Conservation (phyloP, 805 yeast genomes). For the Saccharomyces eubayanus region DNA sequence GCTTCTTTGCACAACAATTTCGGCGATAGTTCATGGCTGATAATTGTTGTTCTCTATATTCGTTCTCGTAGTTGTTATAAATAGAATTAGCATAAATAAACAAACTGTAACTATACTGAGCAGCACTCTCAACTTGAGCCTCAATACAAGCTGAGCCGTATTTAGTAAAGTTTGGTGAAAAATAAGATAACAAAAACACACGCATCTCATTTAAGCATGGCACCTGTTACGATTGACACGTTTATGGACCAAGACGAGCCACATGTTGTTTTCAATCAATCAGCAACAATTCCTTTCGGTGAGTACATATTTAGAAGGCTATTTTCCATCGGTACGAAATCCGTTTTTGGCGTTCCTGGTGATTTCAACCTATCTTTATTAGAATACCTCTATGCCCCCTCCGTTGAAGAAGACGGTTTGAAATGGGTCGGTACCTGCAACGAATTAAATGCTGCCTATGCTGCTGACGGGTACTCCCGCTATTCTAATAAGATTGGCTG, state of each 20-base stretch:
- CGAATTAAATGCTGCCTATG: conserved; percentile 82
- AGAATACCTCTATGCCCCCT: conserved; percentile 51
- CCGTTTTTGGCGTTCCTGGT: conserved; percentile 74
- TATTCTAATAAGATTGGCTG: conserved; percentile 57
- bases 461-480: conserved; percentile 85
- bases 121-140: not conserved
- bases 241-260: not conserved
- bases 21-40: not conserved
- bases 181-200: not conserved
- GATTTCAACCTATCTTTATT: conserved; percentile 61
- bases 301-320: conserved; percentile 57
- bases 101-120: not conserved
- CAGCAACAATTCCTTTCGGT: conserved; percentile 42
- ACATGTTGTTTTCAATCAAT: not conserved
- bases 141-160: not conserved
- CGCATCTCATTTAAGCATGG: not conserved
- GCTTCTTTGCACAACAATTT: not conserved
- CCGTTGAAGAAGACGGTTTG: conserved; percentile 27
- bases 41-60: not conserved
- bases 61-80: not conserved
- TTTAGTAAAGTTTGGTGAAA: not conserved
- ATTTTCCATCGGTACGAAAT: conserved; percentile 43
- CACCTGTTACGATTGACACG: not conserved
- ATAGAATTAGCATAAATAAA: not conserved
- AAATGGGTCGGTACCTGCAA: conserved; percentile 81